These are phyloP conservation scores for Aureobasidium sp. DNA, from an alignment of 2,329 filamentous ascomycete species.

Conservation along the genomic window DNA sequence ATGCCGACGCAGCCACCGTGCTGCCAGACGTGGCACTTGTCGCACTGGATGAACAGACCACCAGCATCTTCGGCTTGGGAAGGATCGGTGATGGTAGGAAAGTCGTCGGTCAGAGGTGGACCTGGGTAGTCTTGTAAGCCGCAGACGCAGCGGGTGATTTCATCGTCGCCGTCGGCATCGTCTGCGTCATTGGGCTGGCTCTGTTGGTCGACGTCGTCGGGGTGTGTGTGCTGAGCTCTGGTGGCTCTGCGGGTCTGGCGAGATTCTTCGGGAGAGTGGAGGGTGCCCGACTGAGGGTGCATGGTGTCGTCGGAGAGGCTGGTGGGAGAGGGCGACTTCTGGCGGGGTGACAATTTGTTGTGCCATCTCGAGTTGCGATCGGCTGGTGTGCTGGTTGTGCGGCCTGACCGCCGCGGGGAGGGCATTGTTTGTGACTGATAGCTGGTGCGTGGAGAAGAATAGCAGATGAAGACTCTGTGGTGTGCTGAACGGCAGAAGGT, in stretches of 20 bases:
- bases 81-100: constrained; percentile 36
- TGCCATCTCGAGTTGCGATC: constrained; percentile 67
- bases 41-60: constrained; percentile 96
- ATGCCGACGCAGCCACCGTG: constrained; percentile 97
- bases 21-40: constrained; percentile 97
- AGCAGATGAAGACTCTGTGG: neutral
- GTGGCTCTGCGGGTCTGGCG: constrained; percentile 70
- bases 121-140: constrained; percentile 93
- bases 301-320: constrained; percentile 58
- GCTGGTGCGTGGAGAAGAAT: neutral
- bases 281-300: constrained; percentile 41
- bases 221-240: constrained; percentile 57
- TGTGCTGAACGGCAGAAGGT: neutral
- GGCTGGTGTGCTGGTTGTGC: constrained; percentile 22
- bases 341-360: constrained; percentile 64
- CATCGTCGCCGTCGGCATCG: constrained; percentile 72
- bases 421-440: neutral
- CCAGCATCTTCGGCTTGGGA: constrained; percentile 74
- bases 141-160: constrained; percentile 92
- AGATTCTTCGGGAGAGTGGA: constrained; percentile 51
- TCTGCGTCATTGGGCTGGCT: constrained; percentile 42
- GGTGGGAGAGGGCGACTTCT: constrained; percentile 66
- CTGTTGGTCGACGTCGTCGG: constrained; percentile 48
- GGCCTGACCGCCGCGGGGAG: constrained; percentile 12
- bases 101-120: constrained; percentile 52